Base-by-base conservation (phyloP, 495 filamentous ascomycete genomes). In the Aspergillus steynii region DNA sequence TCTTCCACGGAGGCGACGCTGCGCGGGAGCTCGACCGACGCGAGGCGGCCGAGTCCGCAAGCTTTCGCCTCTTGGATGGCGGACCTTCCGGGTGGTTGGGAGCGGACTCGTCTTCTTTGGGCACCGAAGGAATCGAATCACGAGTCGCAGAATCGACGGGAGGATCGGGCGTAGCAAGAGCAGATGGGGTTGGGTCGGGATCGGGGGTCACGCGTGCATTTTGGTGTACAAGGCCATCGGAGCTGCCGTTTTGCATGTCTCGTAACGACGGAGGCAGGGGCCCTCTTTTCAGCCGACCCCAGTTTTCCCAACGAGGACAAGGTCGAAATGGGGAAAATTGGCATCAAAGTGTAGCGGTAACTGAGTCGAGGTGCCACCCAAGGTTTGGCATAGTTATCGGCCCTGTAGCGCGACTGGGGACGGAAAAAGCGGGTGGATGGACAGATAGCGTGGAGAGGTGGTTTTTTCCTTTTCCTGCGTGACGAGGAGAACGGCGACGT, bases 1-100 rank as follows among this genome's bases (percentile, higher is more conserved):
- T 94, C 78, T 95, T 98, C 95, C 95, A 99, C 28, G 95, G 95
- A 59, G 95, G 95, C 32, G 95, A 97, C 56, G 73, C 70, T 51
- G 77, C 74, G 55, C 85, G 80, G 52, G 83, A 77, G 26, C 75
- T 73, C 12, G 84, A 83, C 29, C 76, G 79, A 56, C 73, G 75
- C 48, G 76, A 75, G 15, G 73, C 69, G 20, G 74, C 74, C 52
- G 75, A 64, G 48, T 84, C 82, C 59, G 76, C 80, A 53, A 93
- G 80, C 73, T 91, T 88, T 65, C 90, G 87, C 69, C 86, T 87
- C 74, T 95, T 96, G 10, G 82, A 79, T 54, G 90, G 89, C 56
- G 83, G 88, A 32, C 71, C 78, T 61, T 81, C 77, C 50, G 80
- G 74, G 58, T 78, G 64, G 52, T 69, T 68, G 54, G 60, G 50